These are phyloP conservation scores for Angomonas ambiguus DNA, from an alignment of 208 protist genomes.

Conservation along the genomic window DNA sequence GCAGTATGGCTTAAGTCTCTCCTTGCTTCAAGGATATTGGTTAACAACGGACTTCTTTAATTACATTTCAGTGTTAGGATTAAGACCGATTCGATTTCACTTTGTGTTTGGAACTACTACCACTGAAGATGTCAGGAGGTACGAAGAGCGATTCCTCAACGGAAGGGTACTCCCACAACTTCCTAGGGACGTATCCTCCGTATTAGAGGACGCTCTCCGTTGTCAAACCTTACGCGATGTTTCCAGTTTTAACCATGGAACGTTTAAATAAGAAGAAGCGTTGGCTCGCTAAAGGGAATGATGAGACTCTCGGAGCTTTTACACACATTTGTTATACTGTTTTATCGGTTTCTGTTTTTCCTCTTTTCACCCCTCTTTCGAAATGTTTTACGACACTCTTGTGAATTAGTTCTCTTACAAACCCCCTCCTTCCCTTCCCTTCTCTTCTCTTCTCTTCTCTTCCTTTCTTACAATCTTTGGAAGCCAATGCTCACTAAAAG, in stretches of 20 bases:
- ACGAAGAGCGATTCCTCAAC: not conserved
- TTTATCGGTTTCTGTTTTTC: no score
- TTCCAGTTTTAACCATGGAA: not conserved
- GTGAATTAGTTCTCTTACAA: no score
- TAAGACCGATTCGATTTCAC: not conserved
- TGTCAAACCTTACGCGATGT: not conserved
- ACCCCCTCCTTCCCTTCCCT: no score
- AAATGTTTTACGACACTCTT: no score
- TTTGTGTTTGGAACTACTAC: not conserved
- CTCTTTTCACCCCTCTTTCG: no score
- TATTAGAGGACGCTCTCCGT: not conserved
- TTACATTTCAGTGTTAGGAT: not conserved
- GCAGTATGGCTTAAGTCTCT: not conserved
- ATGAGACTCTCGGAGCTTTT: no score
- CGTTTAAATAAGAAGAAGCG: not conserved
- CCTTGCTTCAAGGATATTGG: constrained; percentile 1
- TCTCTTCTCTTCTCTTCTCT: not conserved
- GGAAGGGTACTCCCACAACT: not conserved
- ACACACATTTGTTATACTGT: no score
- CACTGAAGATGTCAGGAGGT: not conserved
- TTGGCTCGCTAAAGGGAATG: not conserved
- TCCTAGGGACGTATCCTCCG: not conserved
- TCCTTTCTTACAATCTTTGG: constrained; percentile 8
- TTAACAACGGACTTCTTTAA: not conserved
- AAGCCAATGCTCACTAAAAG: no score